Conservation (phyloP, 2,329 filamentous ascomycete genomes). For the Daldinia eschscholtzii region DNA sequence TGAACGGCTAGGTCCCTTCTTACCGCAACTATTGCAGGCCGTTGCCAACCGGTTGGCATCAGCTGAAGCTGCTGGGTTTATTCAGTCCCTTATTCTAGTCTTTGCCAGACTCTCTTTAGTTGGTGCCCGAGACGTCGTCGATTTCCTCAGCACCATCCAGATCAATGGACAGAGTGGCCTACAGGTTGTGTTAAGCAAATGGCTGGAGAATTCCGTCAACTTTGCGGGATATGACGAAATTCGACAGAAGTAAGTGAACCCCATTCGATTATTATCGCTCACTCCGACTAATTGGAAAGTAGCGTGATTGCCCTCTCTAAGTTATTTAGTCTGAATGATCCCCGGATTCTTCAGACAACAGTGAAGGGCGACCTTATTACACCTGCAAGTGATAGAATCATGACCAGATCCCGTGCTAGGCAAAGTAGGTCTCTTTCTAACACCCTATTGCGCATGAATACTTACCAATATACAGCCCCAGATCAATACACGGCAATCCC, state of each 20-base stretch:
- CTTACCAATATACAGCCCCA: conserved; percentile 70
- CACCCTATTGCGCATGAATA: conserved; percentile 28
- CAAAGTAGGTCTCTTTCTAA: conserved; percentile 69
- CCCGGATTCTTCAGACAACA: conserved; percentile 79
- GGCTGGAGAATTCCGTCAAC: conserved; percentile 96
- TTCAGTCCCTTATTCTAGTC: conserved; percentile 94
- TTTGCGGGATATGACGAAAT: conserved; percentile 99
- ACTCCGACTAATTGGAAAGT: conserved; percentile 50
- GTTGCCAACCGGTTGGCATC: conserved; percentile 87
- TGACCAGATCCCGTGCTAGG: conserved; percentile 92
- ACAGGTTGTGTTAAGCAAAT: conserved; percentile 90
- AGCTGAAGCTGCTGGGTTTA: conserved; percentile 87
- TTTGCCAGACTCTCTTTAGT: conserved; percentile 91
- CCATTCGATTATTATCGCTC: background rate
- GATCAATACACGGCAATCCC: conserved; percentile 90
- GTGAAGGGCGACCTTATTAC: conserved; percentile 95
- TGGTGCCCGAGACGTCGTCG: conserved; percentile 88
- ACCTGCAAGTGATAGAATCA: conserved; percentile 82
- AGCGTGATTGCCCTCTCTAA: conserved; percentile 94
- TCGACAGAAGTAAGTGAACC: conserved; percentile 82
- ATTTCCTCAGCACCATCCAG: conserved; percentile 88
- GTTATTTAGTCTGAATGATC: conserved; percentile 87
- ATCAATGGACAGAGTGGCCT: conserved; percentile 86
- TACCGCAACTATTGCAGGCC: conserved; percentile 88
- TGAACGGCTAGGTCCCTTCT: conserved; percentile 88